Conservation (phyloP, 371 early-diverging fungal species). For the Apophysomyces trapeziformis region DNA sequence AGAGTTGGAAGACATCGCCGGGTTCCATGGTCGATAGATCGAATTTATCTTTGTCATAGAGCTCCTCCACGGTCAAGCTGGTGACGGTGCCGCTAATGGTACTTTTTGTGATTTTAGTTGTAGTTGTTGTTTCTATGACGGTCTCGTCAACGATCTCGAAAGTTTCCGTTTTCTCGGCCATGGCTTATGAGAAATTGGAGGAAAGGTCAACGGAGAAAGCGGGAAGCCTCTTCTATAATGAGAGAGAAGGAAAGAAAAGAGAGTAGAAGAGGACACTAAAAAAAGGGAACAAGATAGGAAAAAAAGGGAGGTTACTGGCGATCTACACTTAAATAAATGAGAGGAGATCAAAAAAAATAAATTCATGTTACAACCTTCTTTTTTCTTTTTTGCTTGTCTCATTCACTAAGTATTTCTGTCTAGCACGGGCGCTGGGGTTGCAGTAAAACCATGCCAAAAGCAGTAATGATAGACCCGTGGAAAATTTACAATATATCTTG, state of each 20-base stretch:
- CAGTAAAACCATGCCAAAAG: conserved; percentile 6
- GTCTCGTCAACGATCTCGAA: conserved; percentile 17
- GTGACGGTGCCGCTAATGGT: conserved; percentile 11
- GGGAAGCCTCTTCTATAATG: neutral
- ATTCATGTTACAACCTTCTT: conserved; percentile 2
- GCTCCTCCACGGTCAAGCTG: conserved; percentile 62
- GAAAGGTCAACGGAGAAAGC: neutral
- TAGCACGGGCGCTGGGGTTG: conserved; percentile 5
- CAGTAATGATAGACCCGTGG: conserved; percentile 10
- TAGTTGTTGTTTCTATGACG: conserved; percentile 10
- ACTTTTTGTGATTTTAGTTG: conserved; percentile 3
- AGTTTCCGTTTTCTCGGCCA: conserved; percentile 18
- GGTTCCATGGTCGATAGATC: conserved; percentile 83
- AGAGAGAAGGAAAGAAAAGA: neutral
- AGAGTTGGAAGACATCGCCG: conserved; percentile 70
- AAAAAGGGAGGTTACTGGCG: neutral
- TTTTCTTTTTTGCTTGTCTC: neutral
- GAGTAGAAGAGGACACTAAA: neutral
- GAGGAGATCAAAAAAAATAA: conserved; percentile 8
- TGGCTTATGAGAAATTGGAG: conserved; percentile 14
- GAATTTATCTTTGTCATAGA: conserved; percentile 82
- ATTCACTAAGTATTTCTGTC: neutral
- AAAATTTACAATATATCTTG: conserved; percentile 5
- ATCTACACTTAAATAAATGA: conserved; percentile 9
- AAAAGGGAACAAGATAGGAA: neutral